Evolutionary conservation across 805 yeast species (phyloP).

Genomic region (Candida schatavii): DNA sequence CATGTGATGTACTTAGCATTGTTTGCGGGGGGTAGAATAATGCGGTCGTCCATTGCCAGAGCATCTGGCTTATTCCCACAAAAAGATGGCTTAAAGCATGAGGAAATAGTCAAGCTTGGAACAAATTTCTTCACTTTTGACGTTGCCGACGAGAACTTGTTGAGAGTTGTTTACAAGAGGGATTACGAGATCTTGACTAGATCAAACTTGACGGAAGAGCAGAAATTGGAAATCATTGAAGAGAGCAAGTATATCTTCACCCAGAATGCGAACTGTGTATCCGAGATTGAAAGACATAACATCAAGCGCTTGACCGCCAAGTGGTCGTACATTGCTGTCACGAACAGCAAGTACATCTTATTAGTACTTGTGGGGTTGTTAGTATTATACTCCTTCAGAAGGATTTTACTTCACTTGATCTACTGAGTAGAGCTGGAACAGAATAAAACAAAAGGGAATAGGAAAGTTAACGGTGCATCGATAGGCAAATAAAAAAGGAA

Average conservation of each 20-base stretch:
- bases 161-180: slow-evolving; percentile 66
- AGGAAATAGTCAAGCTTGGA: slow-evolving; percentile 59
- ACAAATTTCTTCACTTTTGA: slow-evolving; percentile 73
- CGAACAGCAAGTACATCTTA: slow-evolving; percentile 50
- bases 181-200: slow-evolving; percentile 78
- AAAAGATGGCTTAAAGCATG: slow-evolving; percentile 61
- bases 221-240: slow-evolving; percentile 66
- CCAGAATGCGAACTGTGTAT: slow-evolving; percentile 57
- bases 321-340: slow-evolving; percentile 51
- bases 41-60: slow-evolving; percentile 62
- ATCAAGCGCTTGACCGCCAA: slow-evolving; percentile 52
- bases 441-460: neutral
- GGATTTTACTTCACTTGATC: slow-evolving; percentile 20
- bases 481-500: neutral
- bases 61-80: slow-evolving; percentile 76
- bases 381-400: slow-evolving; percentile 31
- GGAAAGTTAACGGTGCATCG: neutral
- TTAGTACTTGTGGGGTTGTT: slow-evolving; percentile 31
- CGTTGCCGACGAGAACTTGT: slow-evolving; percentile 60
- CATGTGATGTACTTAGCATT: slow-evolving; percentile 83
- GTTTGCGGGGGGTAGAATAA: slow-evolving; percentile 80
- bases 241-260: slow-evolving; percentile 66
- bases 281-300: slow-evolving; percentile 69
- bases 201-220: slow-evolving; percentile 62
- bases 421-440: slow-evolving; percentile 1